Percentiles rank a stretch among this genome's conserved stretches.
Conservation (phyloP, 164 flowering plant species). For the Paratinospora sagittata region DNA sequence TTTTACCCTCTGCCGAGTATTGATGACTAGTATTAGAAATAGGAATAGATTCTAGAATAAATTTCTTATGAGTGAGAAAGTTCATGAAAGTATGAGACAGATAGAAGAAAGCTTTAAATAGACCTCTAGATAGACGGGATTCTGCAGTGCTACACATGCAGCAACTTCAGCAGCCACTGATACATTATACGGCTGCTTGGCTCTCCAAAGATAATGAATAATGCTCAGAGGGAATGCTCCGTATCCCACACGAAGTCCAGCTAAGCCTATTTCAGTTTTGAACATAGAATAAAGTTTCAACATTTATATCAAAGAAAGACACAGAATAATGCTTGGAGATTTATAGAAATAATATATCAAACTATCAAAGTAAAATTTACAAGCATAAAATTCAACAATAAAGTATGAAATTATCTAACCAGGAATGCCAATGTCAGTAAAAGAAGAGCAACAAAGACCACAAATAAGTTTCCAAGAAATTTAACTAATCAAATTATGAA, state of each 20-base stretch:
- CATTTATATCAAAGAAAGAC: not conserved
- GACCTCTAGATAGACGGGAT: constrained; percentile 84
- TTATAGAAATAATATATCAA: too few species aligned
- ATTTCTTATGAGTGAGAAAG: not conserved
- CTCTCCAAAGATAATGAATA: constrained; percentile 91
- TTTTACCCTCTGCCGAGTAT: constrained; percentile 65
- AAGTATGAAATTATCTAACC: too few species aligned
- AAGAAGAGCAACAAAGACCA: too few species aligned
- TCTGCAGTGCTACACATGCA: constrained; percentile 92
- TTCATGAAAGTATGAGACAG: not conserved
- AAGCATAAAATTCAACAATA: too few species aligned
- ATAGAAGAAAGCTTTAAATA: not conserved
- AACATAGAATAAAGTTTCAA: not conserved
- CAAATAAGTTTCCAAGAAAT: too few species aligned
- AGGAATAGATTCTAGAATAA: not conserved
- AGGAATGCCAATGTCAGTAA: too few species aligned
- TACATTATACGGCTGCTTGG: constrained; percentile 98
- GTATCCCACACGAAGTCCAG: constrained; percentile 96
- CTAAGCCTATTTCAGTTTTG: constrained; percentile 56
- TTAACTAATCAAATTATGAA: too few species aligned
- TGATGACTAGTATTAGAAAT: constrained; percentile 14
- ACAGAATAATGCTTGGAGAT: not conserved
- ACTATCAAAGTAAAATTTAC: too few species aligned
- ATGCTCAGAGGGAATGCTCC: constrained; percentile 94
- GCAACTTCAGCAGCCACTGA: constrained; percentile 97